phyloP scores from a whole-genome alignment of 1,139 yeast genomes.

The Blastobotrys petasosporus region DNA sequence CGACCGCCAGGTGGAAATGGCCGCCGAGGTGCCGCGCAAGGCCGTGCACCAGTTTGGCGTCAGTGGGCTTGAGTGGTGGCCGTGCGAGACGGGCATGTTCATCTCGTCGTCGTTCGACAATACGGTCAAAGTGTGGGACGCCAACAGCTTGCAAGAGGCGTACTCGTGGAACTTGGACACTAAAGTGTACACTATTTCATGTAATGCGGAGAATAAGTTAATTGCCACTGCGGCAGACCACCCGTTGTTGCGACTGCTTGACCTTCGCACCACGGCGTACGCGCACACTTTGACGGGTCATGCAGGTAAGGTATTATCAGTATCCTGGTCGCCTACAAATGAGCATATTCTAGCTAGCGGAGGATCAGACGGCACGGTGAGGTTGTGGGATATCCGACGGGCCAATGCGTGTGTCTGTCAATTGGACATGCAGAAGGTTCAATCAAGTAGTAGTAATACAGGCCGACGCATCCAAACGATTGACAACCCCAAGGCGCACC shows the following conservation, averaged over 20 bases:
- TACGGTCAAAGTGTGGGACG: conserved; percentile 76
- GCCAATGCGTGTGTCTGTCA: conserved; percentile 59
- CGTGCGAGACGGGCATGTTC: conserved; percentile 80
- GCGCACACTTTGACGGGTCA: conserved; percentile 67
- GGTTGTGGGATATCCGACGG: conserved; percentile 71
- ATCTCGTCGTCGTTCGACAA: conserved; percentile 77
- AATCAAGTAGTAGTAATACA: background rate
- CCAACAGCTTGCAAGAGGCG: conserved; percentile 54
- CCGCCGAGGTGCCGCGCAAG: conserved; percentile 48
- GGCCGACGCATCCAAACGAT: too few relatives aligned
- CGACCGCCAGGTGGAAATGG: conserved; percentile 21
- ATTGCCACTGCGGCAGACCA: conserved; percentile 70
- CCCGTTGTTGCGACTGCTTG: conserved; percentile 63
- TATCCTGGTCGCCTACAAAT: conserved; percentile 73
- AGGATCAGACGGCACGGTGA: conserved; percentile 57
- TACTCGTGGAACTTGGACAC: conserved; percentile 53
- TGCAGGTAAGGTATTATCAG: conserved; percentile 54
- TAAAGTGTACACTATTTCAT: conserved; percentile 37
- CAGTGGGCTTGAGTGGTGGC: conserved; percentile 82
- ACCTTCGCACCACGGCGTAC: conserved; percentile 62
- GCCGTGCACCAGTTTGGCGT: conserved; percentile 66
- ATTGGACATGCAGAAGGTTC: conserved; percentile 43
- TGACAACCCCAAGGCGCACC: conserved; percentile 51
- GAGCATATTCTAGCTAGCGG: conserved; percentile 63
- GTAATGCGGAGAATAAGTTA: conserved; percentile 42